A percentile compares a stretch with the other conserved stretches of the same genome.
phyloP scores from a whole-genome alignment of 306 rosid genomes.

The peach (Prunus persica) region DNA sequence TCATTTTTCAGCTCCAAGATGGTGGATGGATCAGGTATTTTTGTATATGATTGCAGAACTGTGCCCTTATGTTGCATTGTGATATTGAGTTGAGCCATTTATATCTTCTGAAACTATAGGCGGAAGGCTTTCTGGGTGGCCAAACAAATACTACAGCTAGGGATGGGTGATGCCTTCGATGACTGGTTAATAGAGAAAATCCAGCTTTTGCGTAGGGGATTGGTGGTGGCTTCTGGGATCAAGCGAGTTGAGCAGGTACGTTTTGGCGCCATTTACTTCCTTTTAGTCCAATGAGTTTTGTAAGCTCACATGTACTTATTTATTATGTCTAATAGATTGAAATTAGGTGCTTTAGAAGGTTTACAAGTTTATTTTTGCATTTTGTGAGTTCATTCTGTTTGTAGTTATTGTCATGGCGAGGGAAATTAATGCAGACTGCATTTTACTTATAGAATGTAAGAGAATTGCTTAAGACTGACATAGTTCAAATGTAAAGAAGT shows the following conservation, averaged over 20 bases:
- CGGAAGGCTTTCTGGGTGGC: constrained; percentile 99
- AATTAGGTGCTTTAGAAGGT: background rate
- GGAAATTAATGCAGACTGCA: background rate
- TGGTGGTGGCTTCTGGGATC: constrained; percentile 82
- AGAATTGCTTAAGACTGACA: background rate
- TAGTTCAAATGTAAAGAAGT: background rate
- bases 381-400: background rate
- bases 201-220: constrained; percentile 86
- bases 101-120: constrained; percentile 44
- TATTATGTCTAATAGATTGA: background rate
- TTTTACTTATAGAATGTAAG: background rate
- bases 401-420: background rate
- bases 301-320: background rate
- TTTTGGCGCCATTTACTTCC: constrained; percentile 13
- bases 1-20: constrained; percentile 91
- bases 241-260: constrained; percentile 78
- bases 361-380: background rate
- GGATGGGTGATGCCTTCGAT: constrained; percentile 99
- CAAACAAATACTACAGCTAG: constrained; percentile 89
- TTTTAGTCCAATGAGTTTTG: background rate
- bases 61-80: background rate
- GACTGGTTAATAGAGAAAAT: constrained; percentile 96
- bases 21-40: constrained; percentile 99
- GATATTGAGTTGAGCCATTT: constrained; percentile 2
- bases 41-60: constrained; percentile 5